A percentile compares a stretch with the other conserved stretches of the same genome.
These are phyloP conservation scores for Rhodotorula sp. DNA, from an alignment of 1,284 basidiomycete species.

Conservation along the genomic window DNA sequence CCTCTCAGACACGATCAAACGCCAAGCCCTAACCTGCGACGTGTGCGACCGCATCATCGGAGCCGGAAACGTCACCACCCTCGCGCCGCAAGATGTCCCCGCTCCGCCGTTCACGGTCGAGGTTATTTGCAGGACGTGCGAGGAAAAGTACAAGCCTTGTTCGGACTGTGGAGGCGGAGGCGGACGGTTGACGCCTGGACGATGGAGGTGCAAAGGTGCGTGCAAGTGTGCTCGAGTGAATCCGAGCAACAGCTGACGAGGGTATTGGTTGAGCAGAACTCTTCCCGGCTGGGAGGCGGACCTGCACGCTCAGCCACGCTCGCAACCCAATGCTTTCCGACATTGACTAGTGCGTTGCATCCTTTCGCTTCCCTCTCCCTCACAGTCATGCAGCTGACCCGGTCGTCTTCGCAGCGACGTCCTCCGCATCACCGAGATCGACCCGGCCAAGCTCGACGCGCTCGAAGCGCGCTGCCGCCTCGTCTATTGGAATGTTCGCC, in stretches of 20 bases:
- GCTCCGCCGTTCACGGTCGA: constrained; percentile 25
- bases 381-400: not conserved
- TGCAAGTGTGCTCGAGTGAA: not conserved
- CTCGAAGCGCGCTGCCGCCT: constrained; percentile 21
- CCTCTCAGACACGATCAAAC: constrained; percentile 14
- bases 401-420: constrained; percentile 3
- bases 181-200: constrained; percentile 26
- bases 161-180: constrained; percentile 32
- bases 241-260: not conserved
- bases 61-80: constrained; percentile 12
- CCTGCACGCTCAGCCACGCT: constrained; percentile 26
- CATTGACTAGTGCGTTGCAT: constrained; percentile 11
- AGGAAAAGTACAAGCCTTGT: constrained; percentile 23
- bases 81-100: not conserved
- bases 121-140: constrained; percentile 22
- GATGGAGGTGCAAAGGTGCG: constrained; percentile 31
- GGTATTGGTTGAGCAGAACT: constrained; percentile 1
- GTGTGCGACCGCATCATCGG: constrained; percentile 29
- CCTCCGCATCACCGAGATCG: constrained; percentile 15
- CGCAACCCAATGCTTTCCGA: constrained; percentile 24
- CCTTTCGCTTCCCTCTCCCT: not conserved
- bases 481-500: constrained; percentile 18
- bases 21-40: constrained; percentile 23
- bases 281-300: constrained; percentile 24
- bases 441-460: constrained; percentile 7